A percentile compares a stretch with the other conserved stretches of the same genome.
These are phyloP conservation scores for Ascochyta clinopodiicola DNA, from an alignment of 2,329 filamentous ascomycete species.

Conservation along the genomic window DNA sequence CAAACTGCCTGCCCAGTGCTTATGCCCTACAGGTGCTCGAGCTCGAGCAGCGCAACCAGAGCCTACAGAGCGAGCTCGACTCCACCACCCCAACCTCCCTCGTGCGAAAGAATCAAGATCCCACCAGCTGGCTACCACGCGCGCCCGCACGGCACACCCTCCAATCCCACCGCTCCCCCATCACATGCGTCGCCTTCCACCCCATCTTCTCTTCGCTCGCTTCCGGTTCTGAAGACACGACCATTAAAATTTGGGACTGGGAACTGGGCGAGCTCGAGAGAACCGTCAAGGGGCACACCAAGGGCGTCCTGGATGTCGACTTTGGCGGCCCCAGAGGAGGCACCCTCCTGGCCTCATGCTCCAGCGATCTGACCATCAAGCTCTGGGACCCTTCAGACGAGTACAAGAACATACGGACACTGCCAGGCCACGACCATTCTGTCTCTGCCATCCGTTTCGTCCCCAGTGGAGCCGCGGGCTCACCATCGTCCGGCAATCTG, in stretches of 20 bases:
- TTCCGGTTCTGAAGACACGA: slow-evolving; percentile 88
- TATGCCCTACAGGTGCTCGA: slow-evolving; percentile 78
- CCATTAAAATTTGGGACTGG: slow-evolving; percentile 98
- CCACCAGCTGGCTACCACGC: slow-evolving; percentile 83
- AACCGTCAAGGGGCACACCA: slow-evolving; percentile 91
- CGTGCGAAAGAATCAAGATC: slow-evolving; percentile 81
- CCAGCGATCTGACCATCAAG: slow-evolving; percentile 90
- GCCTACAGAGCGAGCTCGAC: slow-evolving; percentile 83
- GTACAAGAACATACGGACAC: slow-evolving; percentile 92
- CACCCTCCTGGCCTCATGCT: slow-evolving; percentile 82
- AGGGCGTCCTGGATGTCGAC: slow-evolving; percentile 85
- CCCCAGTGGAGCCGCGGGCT: slow-evolving; percentile 79
- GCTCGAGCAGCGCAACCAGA: slow-evolving; percentile 75
- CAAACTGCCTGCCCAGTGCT: slow-evolving; percentile 16
- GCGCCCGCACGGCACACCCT: slow-evolving; percentile 81
- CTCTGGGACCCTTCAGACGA: slow-evolving; percentile 91
- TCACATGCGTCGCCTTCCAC: slow-evolving; percentile 91
- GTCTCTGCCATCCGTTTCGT: slow-evolving; percentile 90
- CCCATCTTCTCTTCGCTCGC: slow-evolving; percentile 89
- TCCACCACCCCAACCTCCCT: slow-evolving; percentile 80
- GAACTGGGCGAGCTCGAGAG: slow-evolving; percentile 88
- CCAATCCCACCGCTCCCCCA: slow-evolving; percentile 79
- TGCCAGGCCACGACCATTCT: slow-evolving; percentile 91
- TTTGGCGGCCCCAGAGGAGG: slow-evolving; percentile 85
- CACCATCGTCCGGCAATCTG: slow-evolving; percentile 80